Conservation (phyloP, 2,329 filamentous ascomycete species). For the Curvularia eragrostidis region DNA sequence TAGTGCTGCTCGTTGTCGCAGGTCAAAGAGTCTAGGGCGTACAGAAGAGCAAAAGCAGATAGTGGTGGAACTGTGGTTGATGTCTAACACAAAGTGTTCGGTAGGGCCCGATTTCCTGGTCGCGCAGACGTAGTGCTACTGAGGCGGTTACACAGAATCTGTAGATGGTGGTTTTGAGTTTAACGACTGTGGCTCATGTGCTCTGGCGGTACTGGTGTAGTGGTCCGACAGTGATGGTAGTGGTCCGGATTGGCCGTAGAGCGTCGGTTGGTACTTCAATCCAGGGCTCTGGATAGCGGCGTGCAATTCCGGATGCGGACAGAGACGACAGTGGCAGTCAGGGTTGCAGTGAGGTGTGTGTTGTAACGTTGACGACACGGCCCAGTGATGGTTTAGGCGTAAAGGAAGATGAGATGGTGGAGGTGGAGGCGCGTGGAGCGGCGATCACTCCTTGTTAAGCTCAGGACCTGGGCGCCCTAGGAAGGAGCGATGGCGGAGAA, state of each 20-base stretch:
- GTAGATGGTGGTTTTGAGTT: slow-evolving; percentile 44
- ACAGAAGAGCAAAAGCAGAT: slow-evolving; percentile 50
- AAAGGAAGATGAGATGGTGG: slow-evolving; percentile 35
- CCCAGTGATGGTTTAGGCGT: slow-evolving; percentile 26
- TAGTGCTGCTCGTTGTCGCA: slow-evolving; percentile 49
- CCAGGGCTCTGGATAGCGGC: slow-evolving; percentile 37
- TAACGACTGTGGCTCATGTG: slow-evolving; percentile 35
- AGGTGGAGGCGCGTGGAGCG: slow-evolving; percentile 50
- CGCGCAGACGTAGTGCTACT: slow-evolving; percentile 57
- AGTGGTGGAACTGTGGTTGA: slow-evolving; percentile 46
- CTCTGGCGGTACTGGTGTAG: slow-evolving; percentile 41
- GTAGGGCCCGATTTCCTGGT: slow-evolving; percentile 55
- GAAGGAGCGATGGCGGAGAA: slow-evolving; percentile 53
- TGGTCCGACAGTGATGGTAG: slow-evolving; percentile 31
- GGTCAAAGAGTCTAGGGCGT: slow-evolving; percentile 48
- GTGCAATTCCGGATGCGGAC: slow-evolving; percentile 35
- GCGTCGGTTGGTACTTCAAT: slow-evolving; percentile 24
- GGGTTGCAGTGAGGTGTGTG: slow-evolving; percentile 44
- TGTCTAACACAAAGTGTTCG: slow-evolving; percentile 46
- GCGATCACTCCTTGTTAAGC: slow-evolving; percentile 60
- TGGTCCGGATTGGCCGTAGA: slow-evolving; percentile 36
- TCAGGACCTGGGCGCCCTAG: slow-evolving; percentile 54
- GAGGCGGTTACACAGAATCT: slow-evolving; percentile 48
- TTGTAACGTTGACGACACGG: slow-evolving; percentile 42
- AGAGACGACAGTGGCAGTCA: slow-evolving; percentile 30